Conservation (phyloP, 441 rosid genomes). For the Corymbia calophylla region DNA sequence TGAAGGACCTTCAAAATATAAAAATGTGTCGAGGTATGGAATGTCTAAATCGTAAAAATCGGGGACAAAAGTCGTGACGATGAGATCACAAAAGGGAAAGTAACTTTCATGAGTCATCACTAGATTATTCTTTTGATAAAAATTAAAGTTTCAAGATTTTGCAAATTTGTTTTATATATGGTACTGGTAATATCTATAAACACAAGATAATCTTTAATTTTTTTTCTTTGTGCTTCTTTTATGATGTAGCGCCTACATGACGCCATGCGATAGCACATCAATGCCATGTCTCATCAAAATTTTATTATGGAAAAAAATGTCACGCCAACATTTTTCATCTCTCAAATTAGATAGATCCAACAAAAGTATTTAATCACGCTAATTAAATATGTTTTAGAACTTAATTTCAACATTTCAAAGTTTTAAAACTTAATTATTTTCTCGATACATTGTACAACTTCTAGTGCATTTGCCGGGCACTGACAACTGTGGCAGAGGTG, state of each 20-base stretch:
- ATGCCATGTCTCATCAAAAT: not conserved
- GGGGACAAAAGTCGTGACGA: not conserved
- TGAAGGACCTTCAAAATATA: not conserved
- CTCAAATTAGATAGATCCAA: not conserved
- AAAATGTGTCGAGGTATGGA: not conserved
- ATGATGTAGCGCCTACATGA: not conserved
- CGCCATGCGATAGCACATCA: not conserved
- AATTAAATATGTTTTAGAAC: not conserved
- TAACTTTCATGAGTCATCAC: not conserved
- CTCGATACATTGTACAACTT: not conserved
- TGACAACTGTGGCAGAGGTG: not conserved
- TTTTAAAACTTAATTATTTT: not conserved
- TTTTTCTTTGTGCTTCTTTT: not conserved
- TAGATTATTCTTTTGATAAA: not conserved
- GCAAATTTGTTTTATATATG: not conserved
- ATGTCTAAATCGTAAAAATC: not conserved
- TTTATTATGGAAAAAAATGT: not conserved
- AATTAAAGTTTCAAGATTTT: not conserved
- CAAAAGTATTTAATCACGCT: not conserved
- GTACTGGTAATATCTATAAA: not conserved
- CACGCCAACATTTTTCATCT: not conserved
- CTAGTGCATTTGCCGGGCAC: not conserved
- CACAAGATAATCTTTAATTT: not conserved
- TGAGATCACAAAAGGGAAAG: not conserved
- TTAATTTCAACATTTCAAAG: accelerated